Evolutionary conservation across 495 filamentous ascomycete species (phyloP).

Genomic region (Clavariopsis aquatica): DNA sequence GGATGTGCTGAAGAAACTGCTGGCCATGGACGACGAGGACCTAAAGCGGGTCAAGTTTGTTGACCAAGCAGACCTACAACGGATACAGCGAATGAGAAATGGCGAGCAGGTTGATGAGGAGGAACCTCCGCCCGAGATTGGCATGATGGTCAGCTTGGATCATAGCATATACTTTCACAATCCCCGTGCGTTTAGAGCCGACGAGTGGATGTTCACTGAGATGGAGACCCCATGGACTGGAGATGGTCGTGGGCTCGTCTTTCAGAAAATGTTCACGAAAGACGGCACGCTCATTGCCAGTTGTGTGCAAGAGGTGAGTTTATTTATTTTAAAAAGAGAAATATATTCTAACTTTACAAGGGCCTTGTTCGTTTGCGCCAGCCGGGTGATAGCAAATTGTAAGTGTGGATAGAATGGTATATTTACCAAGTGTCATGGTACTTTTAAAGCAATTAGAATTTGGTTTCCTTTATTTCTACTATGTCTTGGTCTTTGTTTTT

Average conservation of each 20-base stretch:
- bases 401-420: neutral
- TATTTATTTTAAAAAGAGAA: neutral
- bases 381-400: slow-evolving; percentile 17
- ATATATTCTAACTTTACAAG: slow-evolving; percentile 1
- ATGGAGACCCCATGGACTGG: slow-evolving; percentile 94
- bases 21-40: slow-evolving; percentile 37
- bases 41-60: slow-evolving; percentile 33
- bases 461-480: neutral
- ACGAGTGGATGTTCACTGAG: slow-evolving; percentile 93
- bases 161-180: slow-evolving; percentile 95
- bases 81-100: slow-evolving; percentile 17
- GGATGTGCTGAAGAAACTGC: slow-evolving; percentile 36
- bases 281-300: slow-evolving; percentile 83
- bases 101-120: slow-evolving; percentile 22
- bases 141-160: slow-evolving; percentile 97
- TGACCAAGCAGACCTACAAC: slow-evolving; percentile 28
- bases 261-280: slow-evolving; percentile 81
- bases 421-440: neutral
- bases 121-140: slow-evolving; percentile 55
- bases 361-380: slow-evolving; percentile 14
- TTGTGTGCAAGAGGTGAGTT: slow-evolving; percentile 67
- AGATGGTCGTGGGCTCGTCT: slow-evolving; percentile 82
- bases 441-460: neutral
- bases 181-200: slow-evolving; percentile 72
- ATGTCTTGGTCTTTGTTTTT: neutral